phyloP scores from a whole-genome alignment of 2,329 filamentous ascomycete genomes.

The Colletotrichum kahawae region DNA sequence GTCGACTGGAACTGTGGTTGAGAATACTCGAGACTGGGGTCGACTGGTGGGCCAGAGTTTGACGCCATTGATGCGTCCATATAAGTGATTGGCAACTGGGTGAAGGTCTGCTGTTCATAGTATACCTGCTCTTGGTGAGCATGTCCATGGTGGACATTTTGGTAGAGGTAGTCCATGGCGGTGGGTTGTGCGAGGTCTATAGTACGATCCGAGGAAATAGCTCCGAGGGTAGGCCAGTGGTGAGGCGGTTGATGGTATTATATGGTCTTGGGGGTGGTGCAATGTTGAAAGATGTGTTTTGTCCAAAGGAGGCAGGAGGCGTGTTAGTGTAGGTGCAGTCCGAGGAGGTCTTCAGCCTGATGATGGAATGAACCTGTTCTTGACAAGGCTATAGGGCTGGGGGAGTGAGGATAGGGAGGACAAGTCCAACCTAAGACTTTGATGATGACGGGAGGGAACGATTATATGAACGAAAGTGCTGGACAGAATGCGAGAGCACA shows the following conservation, averaged over 20 bases:
- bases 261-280: neutral
- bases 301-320: neutral
- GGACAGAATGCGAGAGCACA: neutral
- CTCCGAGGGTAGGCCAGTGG: neutral
- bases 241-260: neutral
- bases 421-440: neutral
- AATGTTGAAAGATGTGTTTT: neutral
- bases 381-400: neutral
- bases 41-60: neutral
- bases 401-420: neutral
- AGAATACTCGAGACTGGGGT: slow-evolving; percentile 7
- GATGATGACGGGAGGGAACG: neutral
- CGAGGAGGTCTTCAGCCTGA: neutral
- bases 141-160: neutral
- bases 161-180: neutral
- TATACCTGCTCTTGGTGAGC: neutral
- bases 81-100: neutral
- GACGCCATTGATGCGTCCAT: neutral
- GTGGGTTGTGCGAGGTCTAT: neutral
- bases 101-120: slow-evolving; percentile 1
- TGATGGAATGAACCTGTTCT: neutral
- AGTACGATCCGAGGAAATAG: neutral
- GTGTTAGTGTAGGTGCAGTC: neutral
- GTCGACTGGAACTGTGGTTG: neutral
- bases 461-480: neutral